Percentiles rank a stretch among this genome's conserved stretches.
Conservation (phyloP, 2,329 filamentous ascomycete genomes). For the Helicocarpus griseus region DNA sequence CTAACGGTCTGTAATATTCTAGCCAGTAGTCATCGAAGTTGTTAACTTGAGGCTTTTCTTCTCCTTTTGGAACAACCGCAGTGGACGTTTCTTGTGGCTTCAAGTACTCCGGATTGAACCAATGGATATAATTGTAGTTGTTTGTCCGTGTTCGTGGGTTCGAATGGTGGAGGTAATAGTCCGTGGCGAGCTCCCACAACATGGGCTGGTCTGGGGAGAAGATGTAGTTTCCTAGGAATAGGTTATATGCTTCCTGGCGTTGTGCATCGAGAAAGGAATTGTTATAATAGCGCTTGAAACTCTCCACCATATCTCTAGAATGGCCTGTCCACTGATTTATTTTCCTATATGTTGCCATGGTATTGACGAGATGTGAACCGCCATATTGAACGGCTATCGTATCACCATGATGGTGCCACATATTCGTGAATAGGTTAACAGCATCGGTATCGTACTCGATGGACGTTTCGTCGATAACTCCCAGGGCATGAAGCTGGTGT, state of each 20-base stretch:
- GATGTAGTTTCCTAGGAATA: slow-evolving; percentile 94
- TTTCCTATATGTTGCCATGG: slow-evolving; percentile 98
- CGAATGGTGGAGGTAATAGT: slow-evolving; percentile 91
- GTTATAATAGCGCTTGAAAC: slow-evolving; percentile 97
- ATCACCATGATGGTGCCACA: slow-evolving; percentile 97
- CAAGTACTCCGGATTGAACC: slow-evolving; percentile 71
- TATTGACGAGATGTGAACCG: slow-evolving; percentile 94
- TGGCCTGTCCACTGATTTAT: slow-evolving; percentile 99
- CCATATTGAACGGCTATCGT: slow-evolving; percentile 97
- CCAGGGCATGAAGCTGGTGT: slow-evolving; percentile 82
- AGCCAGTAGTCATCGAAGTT: slow-evolving; percentile 92
- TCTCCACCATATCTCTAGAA: slow-evolving; percentile 97
- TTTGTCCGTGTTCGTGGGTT: slow-evolving; percentile 66
- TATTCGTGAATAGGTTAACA: slow-evolving; percentile 91
- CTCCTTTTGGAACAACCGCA: slow-evolving; percentile 12
- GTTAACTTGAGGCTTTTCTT: slow-evolving; percentile 29
- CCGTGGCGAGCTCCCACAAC: slow-evolving; percentile 90
- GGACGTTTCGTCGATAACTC: slow-evolving; percentile 67
- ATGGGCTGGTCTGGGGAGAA: slow-evolving; percentile 81
- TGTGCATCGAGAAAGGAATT: slow-evolving; percentile 98
- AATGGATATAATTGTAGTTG: slow-evolving; percentile 69
- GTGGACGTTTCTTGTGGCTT: slow-evolving; percentile 52
- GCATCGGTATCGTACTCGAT: slow-evolving; percentile 93
- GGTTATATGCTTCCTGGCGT: slow-evolving; percentile 92
- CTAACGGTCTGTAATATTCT: slow-evolving; percentile 86